phyloP scores from a whole-genome alignment of 108 stramenopile genomes.

The Nannochloropsis granulata region DNA sequence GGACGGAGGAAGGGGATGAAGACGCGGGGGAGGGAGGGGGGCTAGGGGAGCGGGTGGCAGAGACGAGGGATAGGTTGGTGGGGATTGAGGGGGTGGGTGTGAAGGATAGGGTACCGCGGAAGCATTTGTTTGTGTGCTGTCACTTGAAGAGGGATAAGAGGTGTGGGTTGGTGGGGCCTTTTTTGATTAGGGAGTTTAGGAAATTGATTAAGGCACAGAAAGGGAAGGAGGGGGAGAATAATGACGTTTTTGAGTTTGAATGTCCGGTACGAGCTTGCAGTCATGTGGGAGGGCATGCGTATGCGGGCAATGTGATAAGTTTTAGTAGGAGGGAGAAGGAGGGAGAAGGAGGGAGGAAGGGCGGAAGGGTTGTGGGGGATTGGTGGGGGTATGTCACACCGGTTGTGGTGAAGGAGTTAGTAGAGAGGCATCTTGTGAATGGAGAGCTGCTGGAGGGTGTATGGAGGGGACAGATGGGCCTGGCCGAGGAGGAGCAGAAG shows the following conservation, averaged over 20 bases:
- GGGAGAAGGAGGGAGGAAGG: background rate
- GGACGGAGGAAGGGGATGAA: background rate
- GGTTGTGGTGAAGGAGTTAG: background rate
- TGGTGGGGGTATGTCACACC: background rate
- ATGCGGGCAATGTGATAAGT: background rate
- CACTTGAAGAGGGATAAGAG: background rate
- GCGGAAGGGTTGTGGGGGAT: background rate
- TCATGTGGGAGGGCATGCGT: background rate
- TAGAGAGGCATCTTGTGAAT: background rate
- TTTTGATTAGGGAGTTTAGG: background rate
- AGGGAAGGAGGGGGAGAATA: background rate
- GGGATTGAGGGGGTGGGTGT: background rate
- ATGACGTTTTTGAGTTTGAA: background rate
- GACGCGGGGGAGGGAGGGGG: background rate
- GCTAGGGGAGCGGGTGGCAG: background rate
- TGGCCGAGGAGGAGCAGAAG: background rate
- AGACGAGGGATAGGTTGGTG: background rate
- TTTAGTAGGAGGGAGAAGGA: background rate
- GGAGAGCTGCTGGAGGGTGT: background rate
- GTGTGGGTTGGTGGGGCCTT: background rate
- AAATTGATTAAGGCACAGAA: background rate
- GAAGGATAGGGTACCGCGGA: background rate
- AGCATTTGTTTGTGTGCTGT: background rate
- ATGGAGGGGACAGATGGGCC: background rate
- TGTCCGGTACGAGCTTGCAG: background rate